These are phyloP conservation scores for Blumeriella jaapii DNA, from an alignment of 2,329 filamentous ascomycete species.

Conservation along the genomic window DNA sequence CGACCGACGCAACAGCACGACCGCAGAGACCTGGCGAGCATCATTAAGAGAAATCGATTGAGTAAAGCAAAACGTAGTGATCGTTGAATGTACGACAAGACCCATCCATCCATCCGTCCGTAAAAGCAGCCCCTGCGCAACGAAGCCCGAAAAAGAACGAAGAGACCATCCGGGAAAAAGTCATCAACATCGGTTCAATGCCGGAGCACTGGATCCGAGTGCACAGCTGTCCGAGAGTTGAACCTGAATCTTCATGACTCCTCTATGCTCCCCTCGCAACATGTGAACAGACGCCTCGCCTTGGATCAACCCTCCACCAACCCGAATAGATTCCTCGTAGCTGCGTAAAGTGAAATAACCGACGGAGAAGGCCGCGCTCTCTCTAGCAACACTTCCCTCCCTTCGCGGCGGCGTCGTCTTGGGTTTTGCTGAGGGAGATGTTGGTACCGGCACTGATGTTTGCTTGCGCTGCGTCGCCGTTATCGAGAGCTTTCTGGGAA, in stretches of 20 bases:
- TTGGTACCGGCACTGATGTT: conserved; percentile 70
- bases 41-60: conserved; percentile 15
- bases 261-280: conserved; percentile 20
- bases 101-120: conserved; percentile 13
- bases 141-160: conserved; percentile 9
- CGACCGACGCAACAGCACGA: too few relatives aligned
- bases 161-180: conserved; percentile 11
- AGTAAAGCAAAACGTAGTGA: conserved; percentile 15
- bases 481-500: conserved; percentile 92
- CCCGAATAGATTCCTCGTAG: conserved; percentile 20
- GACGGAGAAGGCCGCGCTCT: too few relatives aligned
- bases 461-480: conserved; percentile 69
- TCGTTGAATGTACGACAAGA: conserved; percentile 20
- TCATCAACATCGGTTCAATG: conserved; percentile 3
- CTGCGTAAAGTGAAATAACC: conserved; percentile 11
- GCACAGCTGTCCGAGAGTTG: conserved; percentile 6
- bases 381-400: conserved; percentile 65
- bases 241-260: conserved; percentile 13
- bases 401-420: conserved; percentile 65
- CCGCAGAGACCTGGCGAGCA: too few relatives aligned
- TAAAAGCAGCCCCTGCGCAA: conserved; percentile 13
- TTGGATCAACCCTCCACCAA: conserved; percentile 24
- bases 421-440: conserved; percentile 78
- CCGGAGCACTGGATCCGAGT: conserved; percentile 1
- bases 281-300: conserved; percentile 24